Conservation (phyloP, 148 eudicot genomes). For the Fagopyrum tataricum region DNA sequence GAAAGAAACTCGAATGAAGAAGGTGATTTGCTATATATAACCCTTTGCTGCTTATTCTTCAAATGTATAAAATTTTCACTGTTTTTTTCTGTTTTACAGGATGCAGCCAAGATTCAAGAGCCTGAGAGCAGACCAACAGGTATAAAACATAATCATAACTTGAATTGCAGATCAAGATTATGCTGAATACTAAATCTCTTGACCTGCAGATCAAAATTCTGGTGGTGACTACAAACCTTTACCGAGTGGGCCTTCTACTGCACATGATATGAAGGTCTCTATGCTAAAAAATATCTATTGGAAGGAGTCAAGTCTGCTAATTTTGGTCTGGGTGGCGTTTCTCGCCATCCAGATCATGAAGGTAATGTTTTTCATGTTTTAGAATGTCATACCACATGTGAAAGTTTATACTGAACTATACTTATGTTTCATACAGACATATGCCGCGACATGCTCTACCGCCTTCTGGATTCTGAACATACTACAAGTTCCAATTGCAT, state of each 20-base stretch:
- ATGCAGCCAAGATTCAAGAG: constrained; percentile 10
- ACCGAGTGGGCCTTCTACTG: constrained; percentile 39
- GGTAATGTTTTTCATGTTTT: constrained; percentile 24
- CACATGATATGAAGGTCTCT: constrained; percentile 30
- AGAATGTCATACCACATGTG: too few species aligned
- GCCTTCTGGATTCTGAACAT: constrained; percentile 40
- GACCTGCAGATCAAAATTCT: constrained; percentile 24
- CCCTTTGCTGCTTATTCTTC: neutral
- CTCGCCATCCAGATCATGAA: constrained; percentile 55
- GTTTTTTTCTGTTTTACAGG: neutral
- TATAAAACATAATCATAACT: neutral
- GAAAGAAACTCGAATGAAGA: constrained; percentile 5
- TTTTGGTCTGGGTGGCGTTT: constrained; percentile 61
- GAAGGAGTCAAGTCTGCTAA: constrained; percentile 54
- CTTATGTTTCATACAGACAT: constrained; percentile 21
- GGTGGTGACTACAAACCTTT: constrained; percentile 55
- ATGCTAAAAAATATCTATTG: constrained; percentile 47
- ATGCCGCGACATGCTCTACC: constrained; percentile 36
- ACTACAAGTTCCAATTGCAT: constrained; percentile 25
- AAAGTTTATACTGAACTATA: too few species aligned
- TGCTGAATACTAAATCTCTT: neutral
- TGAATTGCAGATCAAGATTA: neutral
- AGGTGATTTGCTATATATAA: neutral
- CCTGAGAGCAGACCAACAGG: constrained; percentile 8
- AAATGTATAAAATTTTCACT: neutral